Percentiles rank a stretch among this genome's conserved stretches.
Conservation (phyloP, 768 basidiomycete genomes). For the Lactifluus echinatus region DNA sequence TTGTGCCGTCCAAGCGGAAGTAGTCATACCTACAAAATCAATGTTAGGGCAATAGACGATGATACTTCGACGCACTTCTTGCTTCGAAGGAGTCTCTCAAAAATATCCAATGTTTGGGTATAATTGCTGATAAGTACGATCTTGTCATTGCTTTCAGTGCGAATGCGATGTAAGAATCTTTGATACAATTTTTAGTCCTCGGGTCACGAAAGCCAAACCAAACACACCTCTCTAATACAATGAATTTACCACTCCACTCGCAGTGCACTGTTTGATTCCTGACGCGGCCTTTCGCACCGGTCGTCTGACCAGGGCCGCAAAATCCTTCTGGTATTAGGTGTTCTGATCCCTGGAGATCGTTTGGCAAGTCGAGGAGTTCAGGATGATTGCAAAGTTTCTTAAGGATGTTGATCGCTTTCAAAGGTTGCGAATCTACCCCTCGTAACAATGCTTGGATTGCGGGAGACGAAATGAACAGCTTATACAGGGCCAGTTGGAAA, state of each 20-base stretch:
- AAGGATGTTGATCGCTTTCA: slow-evolving; percentile 90
- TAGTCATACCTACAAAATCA: slow-evolving; percentile 62
- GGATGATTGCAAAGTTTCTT: slow-evolving; percentile 97
- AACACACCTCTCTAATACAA: slow-evolving; percentile 82
- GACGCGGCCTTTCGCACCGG: slow-evolving; percentile 33
- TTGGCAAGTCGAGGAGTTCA: slow-evolving; percentile 77
- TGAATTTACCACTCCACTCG: slow-evolving; percentile 86
- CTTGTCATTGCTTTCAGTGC: slow-evolving; percentile 80
- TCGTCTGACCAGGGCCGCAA: slow-evolving; percentile 39
- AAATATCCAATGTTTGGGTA: slow-evolving; percentile 89
- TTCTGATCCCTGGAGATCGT: slow-evolving; percentile 77
- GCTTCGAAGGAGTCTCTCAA: slow-evolving; percentile 77
- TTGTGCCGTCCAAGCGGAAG: slow-evolving; percentile 90
- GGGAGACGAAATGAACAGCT: slow-evolving; percentile 84
- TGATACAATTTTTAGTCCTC: neutral
- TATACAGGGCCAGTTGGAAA: slow-evolving; percentile 79
- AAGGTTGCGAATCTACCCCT: slow-evolving; percentile 83
- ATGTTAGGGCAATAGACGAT: slow-evolving; percentile 6
- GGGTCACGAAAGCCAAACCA: neutral
- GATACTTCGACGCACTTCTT: slow-evolving; percentile 53
- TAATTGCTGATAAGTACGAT: slow-evolving; percentile 96
- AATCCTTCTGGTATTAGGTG: slow-evolving; percentile 77
- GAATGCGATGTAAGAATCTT: slow-evolving; percentile 81
- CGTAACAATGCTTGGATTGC: slow-evolving; percentile 87
- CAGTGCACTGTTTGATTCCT: slow-evolving; percentile 50